A percentile compares a stretch with the other conserved stretches of the same genome.
phyloP scores from a whole-genome alignment of 2,329 filamentous ascomycete species.

The Cadophora luteo-olivacea region DNA sequence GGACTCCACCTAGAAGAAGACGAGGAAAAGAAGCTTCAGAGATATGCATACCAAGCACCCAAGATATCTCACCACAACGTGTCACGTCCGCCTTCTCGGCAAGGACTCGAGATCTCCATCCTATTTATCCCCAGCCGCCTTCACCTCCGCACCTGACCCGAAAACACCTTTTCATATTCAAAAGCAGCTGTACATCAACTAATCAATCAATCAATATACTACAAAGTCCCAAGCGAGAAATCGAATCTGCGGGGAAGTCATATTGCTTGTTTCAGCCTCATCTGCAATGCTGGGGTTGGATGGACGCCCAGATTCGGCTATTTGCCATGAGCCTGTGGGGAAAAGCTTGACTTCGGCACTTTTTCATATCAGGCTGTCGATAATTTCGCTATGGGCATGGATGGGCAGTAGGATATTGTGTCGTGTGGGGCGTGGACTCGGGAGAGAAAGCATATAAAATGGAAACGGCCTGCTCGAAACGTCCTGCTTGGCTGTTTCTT shows the following conservation, averaged over 20 bases:
- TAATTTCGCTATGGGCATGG: neutral
- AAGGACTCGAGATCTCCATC: neutral
- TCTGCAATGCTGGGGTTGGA: neutral
- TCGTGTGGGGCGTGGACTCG: neutral
- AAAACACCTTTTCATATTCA: neutral
- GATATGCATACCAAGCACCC: neutral
- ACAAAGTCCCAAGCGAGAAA: neutral
- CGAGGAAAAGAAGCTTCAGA: neutral
- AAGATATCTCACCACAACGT: neutral
- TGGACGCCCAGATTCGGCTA: conserved; percentile 26
- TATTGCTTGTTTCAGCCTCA: conserved; percentile 19
- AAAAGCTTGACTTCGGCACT: conserved; percentile 30
- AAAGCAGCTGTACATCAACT: neutral
- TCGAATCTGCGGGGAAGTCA: conserved; percentile 19
- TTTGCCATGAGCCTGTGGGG: conserved; percentile 6
- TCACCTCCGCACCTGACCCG: neutral
- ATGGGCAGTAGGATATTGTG: neutral
- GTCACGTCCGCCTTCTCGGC: neutral
- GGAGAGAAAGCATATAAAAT: conserved; percentile 12
- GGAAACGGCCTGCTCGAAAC: neutral
- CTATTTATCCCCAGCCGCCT: neutral
- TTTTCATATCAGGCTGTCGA: neutral
- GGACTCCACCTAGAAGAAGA: neutral
- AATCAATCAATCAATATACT: neutral
- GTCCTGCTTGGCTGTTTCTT: conserved; percentile 6